A percentile compares a stretch with the other conserved stretches of the same genome.
Evolutionary conservation across 2,329 filamentous ascomycete species (phyloP).

Genomic region (Monascus ruber): DNA sequence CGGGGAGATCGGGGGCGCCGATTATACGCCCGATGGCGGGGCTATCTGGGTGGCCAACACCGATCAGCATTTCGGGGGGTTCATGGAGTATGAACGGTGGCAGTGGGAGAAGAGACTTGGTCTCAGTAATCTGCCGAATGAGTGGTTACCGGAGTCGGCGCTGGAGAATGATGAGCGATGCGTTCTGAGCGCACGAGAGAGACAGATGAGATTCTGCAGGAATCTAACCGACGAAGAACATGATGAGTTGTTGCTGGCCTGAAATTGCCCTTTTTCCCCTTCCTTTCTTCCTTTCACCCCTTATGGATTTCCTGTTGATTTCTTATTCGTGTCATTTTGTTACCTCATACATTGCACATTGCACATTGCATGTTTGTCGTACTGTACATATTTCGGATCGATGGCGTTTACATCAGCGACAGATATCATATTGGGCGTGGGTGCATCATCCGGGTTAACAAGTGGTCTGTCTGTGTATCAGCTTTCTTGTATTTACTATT

Average conservation of each 20-base stretch:
- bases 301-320: too few relatives aligned
- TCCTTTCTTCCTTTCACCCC: too few relatives aligned
- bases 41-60: slow-evolving; percentile 34
- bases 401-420: too few relatives aligned
- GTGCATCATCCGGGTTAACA: too few relatives aligned
- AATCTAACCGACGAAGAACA: slow-evolving; percentile 23
- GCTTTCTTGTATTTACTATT: too few relatives aligned
- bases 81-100: slow-evolving; percentile 32
- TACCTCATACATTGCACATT: too few relatives aligned
- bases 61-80: slow-evolving; percentile 32
- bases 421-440: too few relatives aligned
- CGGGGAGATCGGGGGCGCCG: slow-evolving; percentile 34
- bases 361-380: too few relatives aligned
- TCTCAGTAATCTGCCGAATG: slow-evolving; percentile 22
- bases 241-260: slow-evolving; percentile 18
- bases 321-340: too few relatives aligned
- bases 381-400: too few relatives aligned
- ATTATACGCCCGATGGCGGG: slow-evolving; percentile 30
- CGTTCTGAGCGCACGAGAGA: slow-evolving; percentile 21
- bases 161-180: slow-evolving; percentile 26
- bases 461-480: too few relatives aligned
- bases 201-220: slow-evolving; percentile 22
- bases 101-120: slow-evolving; percentile 28
- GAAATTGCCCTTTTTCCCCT: too few relatives aligned
- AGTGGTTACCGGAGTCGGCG: slow-evolving; percentile 25